phyloP scores from a whole-genome alignment of 495 filamentous ascomycete genomes.

The Penicillium silybi region DNA sequence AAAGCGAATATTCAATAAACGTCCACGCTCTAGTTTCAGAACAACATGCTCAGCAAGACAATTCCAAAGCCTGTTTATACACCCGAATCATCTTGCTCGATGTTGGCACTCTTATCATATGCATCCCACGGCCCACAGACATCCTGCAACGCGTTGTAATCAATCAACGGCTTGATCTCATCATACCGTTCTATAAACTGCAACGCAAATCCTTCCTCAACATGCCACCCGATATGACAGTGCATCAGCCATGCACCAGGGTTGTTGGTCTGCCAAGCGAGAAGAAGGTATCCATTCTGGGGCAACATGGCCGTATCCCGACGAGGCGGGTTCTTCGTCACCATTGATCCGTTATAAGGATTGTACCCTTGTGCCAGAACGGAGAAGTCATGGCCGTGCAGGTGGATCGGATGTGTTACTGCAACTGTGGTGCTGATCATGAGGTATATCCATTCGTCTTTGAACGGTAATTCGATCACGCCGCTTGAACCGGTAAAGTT shows the following conservation, averaged over 20 bases:
- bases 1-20: not conserved
- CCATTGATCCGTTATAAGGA: constrained; percentile 1
- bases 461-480: constrained; percentile 32
- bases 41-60: too few relatives aligned
- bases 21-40: not conserved
- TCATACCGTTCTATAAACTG: constrained; percentile 34
- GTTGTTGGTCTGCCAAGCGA: constrained; percentile 49
- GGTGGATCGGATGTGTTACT: constrained; percentile 17
- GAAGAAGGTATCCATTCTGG: constrained; percentile 11
- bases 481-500: constrained; percentile 12
- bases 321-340: constrained; percentile 16
- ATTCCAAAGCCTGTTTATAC: not conserved
- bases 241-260: constrained; percentile 46
- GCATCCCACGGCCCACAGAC: not conserved
- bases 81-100: not conserved
- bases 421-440: constrained; percentile 33
- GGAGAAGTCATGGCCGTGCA: constrained; percentile 22
- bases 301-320: constrained; percentile 14
- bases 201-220: constrained; percentile 31
- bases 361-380: constrained; percentile 18
- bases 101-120: not conserved
- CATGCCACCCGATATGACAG: constrained; percentile 45
- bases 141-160: not conserved
- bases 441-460: constrained; percentile 57
- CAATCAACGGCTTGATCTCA: not conserved